Evolutionary conservation across 169 alveolate species (phyloP).

Genomic region (Plasmodium gaboni): DNA sequence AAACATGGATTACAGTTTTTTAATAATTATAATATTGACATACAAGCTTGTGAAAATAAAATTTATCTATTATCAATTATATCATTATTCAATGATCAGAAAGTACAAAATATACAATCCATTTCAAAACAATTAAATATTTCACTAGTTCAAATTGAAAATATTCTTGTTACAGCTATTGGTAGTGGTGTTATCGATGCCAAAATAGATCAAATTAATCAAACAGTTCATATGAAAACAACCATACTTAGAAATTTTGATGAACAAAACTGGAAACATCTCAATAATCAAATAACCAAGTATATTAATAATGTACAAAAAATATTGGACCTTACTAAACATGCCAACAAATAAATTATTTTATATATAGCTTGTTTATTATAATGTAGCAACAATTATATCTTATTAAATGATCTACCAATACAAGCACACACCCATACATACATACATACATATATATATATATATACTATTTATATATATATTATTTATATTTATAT

Average conservation of each 20-base stretch:
- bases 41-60: slow-evolving; percentile 40
- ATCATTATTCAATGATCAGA: slow-evolving; percentile 39
- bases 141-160: slow-evolving; percentile 74
- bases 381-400: too few species aligned
- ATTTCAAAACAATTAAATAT: slow-evolving; percentile 73
- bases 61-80: slow-evolving; percentile 46
- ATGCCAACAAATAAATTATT: neutral
- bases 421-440: too few species aligned
- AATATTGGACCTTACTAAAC: slow-evolving; percentile 18
- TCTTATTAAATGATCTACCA: too few species aligned
- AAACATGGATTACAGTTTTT: slow-evolving; percentile 41
- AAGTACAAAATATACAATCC: slow-evolving; percentile 26
- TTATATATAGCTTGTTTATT: neutral
- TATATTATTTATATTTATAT: too few species aligned
- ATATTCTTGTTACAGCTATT: slow-evolving; percentile 83
- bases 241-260: slow-evolving; percentile 82
- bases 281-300: slow-evolving; percentile 74
- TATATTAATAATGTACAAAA: slow-evolving; percentile 72
- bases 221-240: slow-evolving; percentile 76
- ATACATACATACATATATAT: too few species aligned
- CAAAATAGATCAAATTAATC: slow-evolving; percentile 81
- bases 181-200: slow-evolving; percentile 84
- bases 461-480: too few species aligned
- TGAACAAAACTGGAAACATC: slow-evolving; percentile 73
- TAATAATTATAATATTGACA: slow-evolving; percentile 37